Evolutionary conservation across 306 rosid genomes (phyloP).

Genomic region (barrel medic (Medicago truncatula)): DNA sequence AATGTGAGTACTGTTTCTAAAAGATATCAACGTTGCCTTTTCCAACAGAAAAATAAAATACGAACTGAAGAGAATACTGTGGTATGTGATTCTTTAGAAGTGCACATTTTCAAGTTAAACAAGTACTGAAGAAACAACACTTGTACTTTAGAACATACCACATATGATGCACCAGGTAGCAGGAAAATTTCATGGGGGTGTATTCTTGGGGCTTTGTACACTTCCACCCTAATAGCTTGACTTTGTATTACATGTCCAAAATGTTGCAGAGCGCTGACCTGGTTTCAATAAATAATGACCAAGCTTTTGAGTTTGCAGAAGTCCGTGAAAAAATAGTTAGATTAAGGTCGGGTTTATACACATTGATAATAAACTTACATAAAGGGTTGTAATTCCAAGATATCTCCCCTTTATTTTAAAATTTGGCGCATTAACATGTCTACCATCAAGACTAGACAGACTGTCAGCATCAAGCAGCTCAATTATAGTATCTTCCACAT

Average conservation of each 20-base stretch:
- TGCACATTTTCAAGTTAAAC: constrained; percentile 39
- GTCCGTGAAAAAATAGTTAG: constrained; percentile 28
- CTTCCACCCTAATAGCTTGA: constrained; percentile 82
- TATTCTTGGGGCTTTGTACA: constrained; percentile 80
- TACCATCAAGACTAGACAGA: constrained; percentile 51
- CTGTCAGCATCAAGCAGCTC: constrained; percentile 62
- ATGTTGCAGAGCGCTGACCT: constrained; percentile 75
- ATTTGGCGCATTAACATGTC: constrained; percentile 54
- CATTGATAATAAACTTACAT: constrained; percentile 59
- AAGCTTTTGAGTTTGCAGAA: constrained; percentile 37
- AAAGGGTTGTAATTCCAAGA: constrained; percentile 85
- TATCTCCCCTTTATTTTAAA: constrained; percentile 67
- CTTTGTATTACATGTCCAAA: constrained; percentile 73
- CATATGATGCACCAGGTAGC: constrained; percentile 84
- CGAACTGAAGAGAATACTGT: constrained; percentile 6
- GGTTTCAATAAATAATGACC: constrained; percentile 49
- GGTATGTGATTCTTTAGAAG: neutral
- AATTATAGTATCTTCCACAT: constrained; percentile 78
- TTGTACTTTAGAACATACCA: constrained; percentile 59
- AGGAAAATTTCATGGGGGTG: constrained; percentile 74
- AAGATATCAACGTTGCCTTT: constrained; percentile 4
- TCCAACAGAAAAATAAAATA: constrained; percentile 30
- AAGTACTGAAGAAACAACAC: constrained; percentile 14
- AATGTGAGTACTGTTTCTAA: constrained; percentile 24
- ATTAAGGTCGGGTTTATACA: constrained; percentile 35